Evolutionary conservation across 257 asterid genomes (phyloP).

Genomic region (Nicotiana paniculata): DNA sequence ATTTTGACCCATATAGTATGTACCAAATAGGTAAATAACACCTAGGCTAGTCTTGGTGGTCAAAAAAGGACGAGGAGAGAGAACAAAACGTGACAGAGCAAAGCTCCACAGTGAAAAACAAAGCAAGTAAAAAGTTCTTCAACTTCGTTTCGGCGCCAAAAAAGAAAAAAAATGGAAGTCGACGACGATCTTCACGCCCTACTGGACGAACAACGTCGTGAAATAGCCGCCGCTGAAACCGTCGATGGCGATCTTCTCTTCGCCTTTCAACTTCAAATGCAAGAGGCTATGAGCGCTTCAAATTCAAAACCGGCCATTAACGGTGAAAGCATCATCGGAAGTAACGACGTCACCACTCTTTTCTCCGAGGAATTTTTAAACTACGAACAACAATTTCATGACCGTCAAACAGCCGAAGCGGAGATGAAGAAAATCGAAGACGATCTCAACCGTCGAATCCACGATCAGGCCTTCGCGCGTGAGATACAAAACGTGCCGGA

Average conservation of each 20-base stretch:
- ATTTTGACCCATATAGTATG: no score
- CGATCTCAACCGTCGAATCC: slow-evolving; percentile 50
- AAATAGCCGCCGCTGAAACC: slow-evolving; percentile 6
- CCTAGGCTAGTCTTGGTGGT: no score
- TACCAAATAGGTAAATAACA: no score
- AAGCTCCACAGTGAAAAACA: no score
- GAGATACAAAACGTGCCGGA: slow-evolving; percentile 42
- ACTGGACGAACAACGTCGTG: slow-evolving; percentile 22
- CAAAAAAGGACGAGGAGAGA: no score
- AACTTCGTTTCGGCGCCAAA: neutral
- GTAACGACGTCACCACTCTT: slow-evolving; percentile 9
- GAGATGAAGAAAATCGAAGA: slow-evolving; percentile 22
- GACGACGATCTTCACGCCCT: slow-evolving; percentile 29
- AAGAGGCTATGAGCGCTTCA: slow-evolving; percentile 39
- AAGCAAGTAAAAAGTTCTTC: neutral
- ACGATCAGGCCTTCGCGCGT: slow-evolving; percentile 52
- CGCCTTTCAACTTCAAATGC: slow-evolving; percentile 46
- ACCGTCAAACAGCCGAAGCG: slow-evolving; percentile 10
- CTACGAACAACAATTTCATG: slow-evolving; percentile 29
- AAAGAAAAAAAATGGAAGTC: neutral
- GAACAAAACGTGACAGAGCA: no score
- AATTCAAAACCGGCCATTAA: neutral
- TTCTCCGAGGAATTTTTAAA: slow-evolving; percentile 22
- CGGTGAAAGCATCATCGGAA: slow-evolving; percentile 21
- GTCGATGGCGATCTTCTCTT: slow-evolving; percentile 13